Evolutionary conservation across 148 eudicot genomes (phyloP), one percentile per base, ranked within the genome.

Genomic region (Rhododendron williamsianum): DNA sequence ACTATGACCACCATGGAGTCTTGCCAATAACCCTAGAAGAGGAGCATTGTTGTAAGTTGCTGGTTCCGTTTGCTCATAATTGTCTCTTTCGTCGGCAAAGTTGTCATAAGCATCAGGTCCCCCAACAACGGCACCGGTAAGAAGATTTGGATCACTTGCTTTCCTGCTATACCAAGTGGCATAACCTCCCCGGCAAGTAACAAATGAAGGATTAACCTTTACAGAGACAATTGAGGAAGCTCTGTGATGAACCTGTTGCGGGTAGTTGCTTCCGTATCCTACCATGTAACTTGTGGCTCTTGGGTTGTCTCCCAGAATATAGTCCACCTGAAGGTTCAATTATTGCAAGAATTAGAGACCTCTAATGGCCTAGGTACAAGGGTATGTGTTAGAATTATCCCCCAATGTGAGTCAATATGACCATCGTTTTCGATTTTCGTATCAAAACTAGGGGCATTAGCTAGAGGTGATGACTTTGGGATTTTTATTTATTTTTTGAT

Each of bases 231-330:
- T 97, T 9, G 99, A 97, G 36, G 99, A 92, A 77, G 87, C 98
- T 16, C 99, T 92, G 89, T 97, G 99, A 85, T 95, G 99, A 67
- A 95, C 98, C 86, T 95, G 99, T 72, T 87, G 89, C 1, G 99
- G 99, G 88, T 91, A 97, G 86, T 92, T 97, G 92, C 84, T 94
- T 76, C 98, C 98, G 30, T 97, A 97, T 18, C 99, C 99, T 4
- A 97, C 99, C 99, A 97, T 97, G 92, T 97, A 97, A 85, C 99
- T 97, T 65, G 98, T 97, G 76, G 95, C 99, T 86, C 99, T 95
- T 43, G 99, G 99, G 91, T 97, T 97, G 92, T 97, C 98, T 83
- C 99, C 99, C 21, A 97, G 98, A 73, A 97, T 94, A 88, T 97
- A 97, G 86, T 97, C 99, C 84, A 97, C 92, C 98, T 96, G 82